phyloP scores from a whole-genome alignment of 345 rosid species.

The Turnera subulata region DNA sequence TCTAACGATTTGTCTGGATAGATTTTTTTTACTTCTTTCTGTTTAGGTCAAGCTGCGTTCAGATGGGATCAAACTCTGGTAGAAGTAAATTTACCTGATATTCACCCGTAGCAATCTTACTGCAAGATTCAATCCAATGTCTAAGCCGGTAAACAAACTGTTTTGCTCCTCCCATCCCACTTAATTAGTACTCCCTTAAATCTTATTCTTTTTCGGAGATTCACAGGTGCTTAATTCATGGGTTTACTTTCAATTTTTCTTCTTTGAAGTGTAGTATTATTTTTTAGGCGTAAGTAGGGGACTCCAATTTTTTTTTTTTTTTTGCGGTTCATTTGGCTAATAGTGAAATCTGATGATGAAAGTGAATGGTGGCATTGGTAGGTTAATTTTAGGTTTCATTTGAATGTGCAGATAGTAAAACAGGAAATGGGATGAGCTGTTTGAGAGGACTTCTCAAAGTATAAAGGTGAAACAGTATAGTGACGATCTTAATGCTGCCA shows the following conservation, averaged over 20 bases:
- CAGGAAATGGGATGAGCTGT: constrained; percentile 60
- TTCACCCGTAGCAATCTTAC: constrained; percentile 62
- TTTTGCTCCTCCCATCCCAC: not conserved
- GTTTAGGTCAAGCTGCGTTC: constrained; percentile 63
- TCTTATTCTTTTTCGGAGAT: not conserved
- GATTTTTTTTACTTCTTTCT: not conserved
- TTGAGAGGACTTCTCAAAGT: constrained; percentile 71
- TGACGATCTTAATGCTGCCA: constrained; percentile 92
- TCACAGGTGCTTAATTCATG: not conserved
- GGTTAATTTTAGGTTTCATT: not conserved
- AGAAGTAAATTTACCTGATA: constrained; percentile 70
- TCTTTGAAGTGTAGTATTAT: too few species aligned
- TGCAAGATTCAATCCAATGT: constrained; percentile 82
- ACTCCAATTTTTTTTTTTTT: too few species aligned
- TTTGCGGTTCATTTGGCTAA: not conserved
- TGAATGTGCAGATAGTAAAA: constrained; percentile 50
- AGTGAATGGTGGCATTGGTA: too few species aligned
- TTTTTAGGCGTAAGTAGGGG: not conserved
- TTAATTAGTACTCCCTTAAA: too few species aligned
- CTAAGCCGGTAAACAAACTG: constrained; percentile 50
- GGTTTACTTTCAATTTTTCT: not conserved
- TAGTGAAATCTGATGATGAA: too few species aligned
- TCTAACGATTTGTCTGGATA: not conserved
- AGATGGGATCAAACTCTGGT: constrained; percentile 97
- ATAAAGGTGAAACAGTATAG: constrained; percentile 72